Evolutionary conservation across 2,329 filamentous ascomycete genomes (phyloP).

Genomic region (Claviceps digitariae): DNA sequence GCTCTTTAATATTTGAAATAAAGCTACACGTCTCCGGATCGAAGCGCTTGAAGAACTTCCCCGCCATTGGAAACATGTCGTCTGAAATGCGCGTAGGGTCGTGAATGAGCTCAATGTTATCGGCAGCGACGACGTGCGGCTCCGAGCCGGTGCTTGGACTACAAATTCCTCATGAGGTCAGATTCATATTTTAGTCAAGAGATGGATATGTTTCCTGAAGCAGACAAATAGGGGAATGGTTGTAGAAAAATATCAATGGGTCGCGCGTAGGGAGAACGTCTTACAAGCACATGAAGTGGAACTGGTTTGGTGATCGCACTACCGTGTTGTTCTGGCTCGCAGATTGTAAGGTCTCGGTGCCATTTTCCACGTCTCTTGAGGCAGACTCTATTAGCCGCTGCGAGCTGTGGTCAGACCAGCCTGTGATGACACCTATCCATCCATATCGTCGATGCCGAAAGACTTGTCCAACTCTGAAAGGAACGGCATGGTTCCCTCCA

Average conservation of each 20-base stretch:
- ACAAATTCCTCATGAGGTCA: background rate
- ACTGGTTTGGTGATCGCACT: conserved; percentile 26
- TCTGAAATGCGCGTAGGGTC: conserved; percentile 34
- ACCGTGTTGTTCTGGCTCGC: conserved; percentile 5
- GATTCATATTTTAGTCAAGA: background rate
- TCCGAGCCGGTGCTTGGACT: conserved; percentile 21
- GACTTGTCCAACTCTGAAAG: conserved; percentile 64
- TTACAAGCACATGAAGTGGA: conserved; percentile 72
- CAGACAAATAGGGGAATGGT: background rate
- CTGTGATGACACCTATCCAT: conserved; percentile 71
- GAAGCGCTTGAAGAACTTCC: conserved; percentile 81
- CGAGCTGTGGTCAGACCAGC: conserved; percentile 54
- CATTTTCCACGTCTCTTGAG: conserved; percentile 14
- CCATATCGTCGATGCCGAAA: conserved; percentile 71
- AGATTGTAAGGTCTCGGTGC: conserved; percentile 14
- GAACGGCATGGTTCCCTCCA: conserved; percentile 12
- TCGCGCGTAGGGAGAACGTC: conserved; percentile 22
- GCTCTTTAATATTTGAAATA: conserved; percentile 65
- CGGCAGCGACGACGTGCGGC: conserved; percentile 39
- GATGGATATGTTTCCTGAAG: background rate
- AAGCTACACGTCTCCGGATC: conserved; percentile 54
- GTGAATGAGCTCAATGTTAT: conserved; percentile 58
- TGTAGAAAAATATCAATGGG: background rate
- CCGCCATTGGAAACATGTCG: conserved; percentile 54
- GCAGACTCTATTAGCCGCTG: conserved; percentile 15